These are phyloP conservation scores for Camelina neglecta DNA, from an alignment of 345 rosid species.

Conservation along the genomic window DNA sequence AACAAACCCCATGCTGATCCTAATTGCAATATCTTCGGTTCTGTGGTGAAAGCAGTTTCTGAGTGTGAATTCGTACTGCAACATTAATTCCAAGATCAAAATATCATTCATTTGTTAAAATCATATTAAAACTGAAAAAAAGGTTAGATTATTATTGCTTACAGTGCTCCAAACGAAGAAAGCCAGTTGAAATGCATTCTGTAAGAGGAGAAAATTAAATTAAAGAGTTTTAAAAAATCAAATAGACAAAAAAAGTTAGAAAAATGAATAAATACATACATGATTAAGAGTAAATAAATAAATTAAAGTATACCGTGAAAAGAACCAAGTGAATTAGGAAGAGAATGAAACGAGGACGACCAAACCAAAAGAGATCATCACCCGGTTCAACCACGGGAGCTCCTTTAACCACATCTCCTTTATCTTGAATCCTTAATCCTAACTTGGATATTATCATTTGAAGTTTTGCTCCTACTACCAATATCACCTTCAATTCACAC, in stretches of 20 bases:
- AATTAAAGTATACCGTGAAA: slow-evolving; percentile 64
- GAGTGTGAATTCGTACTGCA: slow-evolving; percentile 65
- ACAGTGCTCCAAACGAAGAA: slow-evolving; percentile 82
- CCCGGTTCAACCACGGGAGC: slow-evolving; percentile 91
- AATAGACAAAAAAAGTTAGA: background rate
- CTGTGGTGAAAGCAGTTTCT: slow-evolving; percentile 63
- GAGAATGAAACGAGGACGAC: slow-evolving; percentile 82
- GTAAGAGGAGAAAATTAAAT: slow-evolving; percentile 11
- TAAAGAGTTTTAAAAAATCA: background rate
- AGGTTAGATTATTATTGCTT: slow-evolving; percentile 32
- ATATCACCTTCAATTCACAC: slow-evolving; percentile 44
- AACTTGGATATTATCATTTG: slow-evolving; percentile 83
- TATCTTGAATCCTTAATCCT: slow-evolving; percentile 79
- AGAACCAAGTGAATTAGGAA: slow-evolving; percentile 86
- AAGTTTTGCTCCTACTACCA: slow-evolving; percentile 79
- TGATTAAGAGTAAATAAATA: background rate
- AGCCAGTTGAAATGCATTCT: slow-evolving; percentile 94
- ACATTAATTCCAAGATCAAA: slow-evolving; percentile 17
- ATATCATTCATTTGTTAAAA: background rate
- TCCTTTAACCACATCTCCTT: slow-evolving; percentile 90
- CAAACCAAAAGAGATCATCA: slow-evolving; percentile 96
- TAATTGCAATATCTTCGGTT: slow-evolving; percentile 59
- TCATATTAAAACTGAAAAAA: background rate
- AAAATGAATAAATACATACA: background rate
- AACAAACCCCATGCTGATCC: slow-evolving; percentile 83